These are phyloP conservation scores for Baudoinia panamericana DNA, from an alignment of 495 filamentous ascomycete genomes.

Conservation along the genomic window DNA sequence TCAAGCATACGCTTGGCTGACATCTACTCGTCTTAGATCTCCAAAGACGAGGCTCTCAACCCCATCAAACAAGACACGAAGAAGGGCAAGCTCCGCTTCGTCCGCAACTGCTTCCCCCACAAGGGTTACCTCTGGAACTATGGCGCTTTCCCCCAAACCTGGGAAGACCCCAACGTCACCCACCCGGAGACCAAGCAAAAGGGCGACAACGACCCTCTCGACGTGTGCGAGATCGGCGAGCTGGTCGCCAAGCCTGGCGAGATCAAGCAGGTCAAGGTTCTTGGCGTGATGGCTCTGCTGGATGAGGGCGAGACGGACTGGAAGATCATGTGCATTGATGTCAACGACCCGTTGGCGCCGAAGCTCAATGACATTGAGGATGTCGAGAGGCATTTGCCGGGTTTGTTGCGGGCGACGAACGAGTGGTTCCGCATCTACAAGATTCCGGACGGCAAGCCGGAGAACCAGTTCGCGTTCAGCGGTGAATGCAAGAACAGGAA, in stretches of 20 bases:
- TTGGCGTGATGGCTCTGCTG: constrained; percentile 97
- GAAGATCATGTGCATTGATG: constrained; percentile 99
- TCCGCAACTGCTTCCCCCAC: constrained; percentile 99
- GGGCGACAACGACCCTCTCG: constrained; percentile 98
- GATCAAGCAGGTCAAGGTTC: constrained; percentile 98
- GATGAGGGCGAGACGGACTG: constrained; percentile 99
- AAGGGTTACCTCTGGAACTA: constrained; percentile 99
- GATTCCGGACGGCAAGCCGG: constrained; percentile 99
- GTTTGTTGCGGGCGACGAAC: constrained; percentile 91
- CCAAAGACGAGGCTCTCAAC: constrained; percentile 92
- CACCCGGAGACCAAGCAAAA: constrained; percentile 99
- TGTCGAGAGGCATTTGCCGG: constrained; percentile 95
- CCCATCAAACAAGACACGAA: constrained; percentile 89
- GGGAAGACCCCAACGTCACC: constrained; percentile 91
- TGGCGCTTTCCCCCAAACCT: constrained; percentile 98
- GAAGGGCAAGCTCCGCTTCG: constrained; percentile 89
- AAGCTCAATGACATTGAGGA: constrained; percentile 99
- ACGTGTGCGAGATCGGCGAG: constrained; percentile 99
- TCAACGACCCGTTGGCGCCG: constrained; percentile 89
- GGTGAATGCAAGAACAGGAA: constrained; percentile 99
- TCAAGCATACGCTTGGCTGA: constrained; percentile 13
- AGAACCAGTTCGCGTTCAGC: constrained; percentile 99
- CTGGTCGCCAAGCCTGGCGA: constrained; percentile 88
- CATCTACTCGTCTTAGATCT: constrained; percentile 50
- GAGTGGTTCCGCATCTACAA: constrained; percentile 99